Evolutionary conservation across 2,329 filamentous ascomycete species (phyloP), one percentile per base, ranked within the genome.

Genomic region (Penicillium fuscoglaucum): DNA sequence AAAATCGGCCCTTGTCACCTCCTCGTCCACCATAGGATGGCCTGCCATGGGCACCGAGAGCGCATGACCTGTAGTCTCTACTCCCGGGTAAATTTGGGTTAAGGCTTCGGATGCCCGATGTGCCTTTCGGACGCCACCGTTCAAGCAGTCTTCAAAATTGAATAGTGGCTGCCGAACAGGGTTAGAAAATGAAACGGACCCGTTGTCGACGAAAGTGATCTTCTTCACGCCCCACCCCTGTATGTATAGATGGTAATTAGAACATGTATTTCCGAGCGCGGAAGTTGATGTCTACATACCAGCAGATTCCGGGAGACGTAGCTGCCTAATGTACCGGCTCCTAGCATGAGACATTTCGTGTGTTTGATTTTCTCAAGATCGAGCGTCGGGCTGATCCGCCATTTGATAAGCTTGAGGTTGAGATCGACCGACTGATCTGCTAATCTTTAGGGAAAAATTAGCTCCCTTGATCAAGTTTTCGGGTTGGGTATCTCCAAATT

Each of bases 401-500:
- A 99, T 78, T 97, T 99, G 88, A 99, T 99, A 58, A 99, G 83
- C 77, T 98, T 98, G 60, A 98, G 82, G 70, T 99, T 99, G 58
- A 99, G 83, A 70, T 99, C 95, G 10, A 98, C 93, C 0, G 93
- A 92, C 72, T 96, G 92, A 71, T 98, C 93, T 24, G 95, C 95
- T 19, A 98, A 81, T 66, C 80, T 79, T 43, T 37, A 37, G 19
- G 57, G 47, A 21, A 43, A 43, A 46, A 17, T 45, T 41, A 51
- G 24, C 57, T 35, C 60, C 31, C 31, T 44, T 12, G 8, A 24
- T 19, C 10, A 24, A 50, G 31, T 47, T 29, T 37, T 47, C 9
- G 21, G 13, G 35, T 19, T 45, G 4, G 33, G 33, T 29, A 17
- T 54, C 10, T 52, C 7, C 5, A 26, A 10, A 21, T 47, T 17